A percentile compares a stretch with the other conserved stretches of the same genome.
These are phyloP conservation scores for Paxillus ammoniavirescens DNA, from an alignment of 768 basidiomycete species.

Conservation along the genomic window DNA sequence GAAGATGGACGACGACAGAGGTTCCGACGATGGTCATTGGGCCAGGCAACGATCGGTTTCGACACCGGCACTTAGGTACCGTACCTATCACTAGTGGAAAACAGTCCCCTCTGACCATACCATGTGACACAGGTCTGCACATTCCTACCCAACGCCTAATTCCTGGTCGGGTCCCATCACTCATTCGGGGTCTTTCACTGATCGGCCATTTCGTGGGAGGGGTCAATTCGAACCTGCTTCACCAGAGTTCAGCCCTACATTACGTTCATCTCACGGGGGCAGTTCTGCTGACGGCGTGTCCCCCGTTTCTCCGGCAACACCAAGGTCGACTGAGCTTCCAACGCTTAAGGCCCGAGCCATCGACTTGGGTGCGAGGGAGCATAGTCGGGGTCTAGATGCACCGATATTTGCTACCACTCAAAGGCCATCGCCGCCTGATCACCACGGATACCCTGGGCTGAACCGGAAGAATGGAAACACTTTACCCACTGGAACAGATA, in stretches of 20 bases:
- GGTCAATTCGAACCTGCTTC: constrained; percentile 17
- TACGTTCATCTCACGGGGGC: constrained; percentile 40
- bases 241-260: constrained; percentile 20
- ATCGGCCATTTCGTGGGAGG: constrained; percentile 10
- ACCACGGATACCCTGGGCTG: constrained; percentile 11
- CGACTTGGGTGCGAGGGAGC: neutral
- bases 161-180: constrained; percentile 22
- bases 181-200: constrained; percentile 9
- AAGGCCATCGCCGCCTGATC: constrained; percentile 8
- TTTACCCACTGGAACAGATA: constrained; percentile 22
- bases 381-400: neutral
- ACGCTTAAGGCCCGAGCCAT: constrained; percentile 14
- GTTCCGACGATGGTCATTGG: constrained; percentile 31
- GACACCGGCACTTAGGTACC: constrained; percentile 34
- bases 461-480: constrained; percentile 13
- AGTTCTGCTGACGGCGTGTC: constrained; percentile 51
- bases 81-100: neutral
- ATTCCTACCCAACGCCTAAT: constrained; percentile 16
- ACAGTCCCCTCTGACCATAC: constrained; percentile 2
- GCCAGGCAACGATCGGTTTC: constrained; percentile 45
- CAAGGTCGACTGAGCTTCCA: constrained; percentile 39
- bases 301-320: constrained; percentile 51
- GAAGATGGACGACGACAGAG: constrained; percentile 48
- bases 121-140: constrained; percentile 14
- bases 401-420: neutral